Percentiles rank a stretch among this genome's conserved stretches.
These are phyloP conservation scores for Craterostigma plantagineum DNA, from an alignment of 257 asterid species.

Conservation along the genomic window DNA sequence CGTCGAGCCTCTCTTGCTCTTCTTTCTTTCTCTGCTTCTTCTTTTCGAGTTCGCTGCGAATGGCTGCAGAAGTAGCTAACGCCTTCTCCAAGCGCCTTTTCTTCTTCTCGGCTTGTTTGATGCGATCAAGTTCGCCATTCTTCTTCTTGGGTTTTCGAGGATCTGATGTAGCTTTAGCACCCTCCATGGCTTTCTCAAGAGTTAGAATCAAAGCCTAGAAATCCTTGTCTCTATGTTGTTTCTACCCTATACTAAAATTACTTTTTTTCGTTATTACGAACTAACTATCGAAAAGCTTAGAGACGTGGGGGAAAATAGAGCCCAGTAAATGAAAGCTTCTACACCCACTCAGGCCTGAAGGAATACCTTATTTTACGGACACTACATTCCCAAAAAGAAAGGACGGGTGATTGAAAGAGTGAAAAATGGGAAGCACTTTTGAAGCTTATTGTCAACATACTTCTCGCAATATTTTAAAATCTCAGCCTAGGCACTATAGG, in stretches of 20 bases:
- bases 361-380: conserved; percentile 89
- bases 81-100: conserved; percentile 94
- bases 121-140: conserved; percentile 86
- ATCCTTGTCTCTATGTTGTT: too few species aligned
- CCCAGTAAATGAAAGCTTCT: conserved; percentile 10
- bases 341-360: conserved; percentile 95
- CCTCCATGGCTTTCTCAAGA: too few species aligned
- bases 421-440: conserved; percentile 40
- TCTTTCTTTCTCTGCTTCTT: conserved; percentile 84
- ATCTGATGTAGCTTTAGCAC: too few species aligned
- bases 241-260: too few species aligned
- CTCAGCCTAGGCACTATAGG: not conserved
- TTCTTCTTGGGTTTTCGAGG: conserved; percentile 81
- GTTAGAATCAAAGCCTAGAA: too few species aligned
- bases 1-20: conserved; percentile 77
- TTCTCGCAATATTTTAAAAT: conserved; percentile 23
- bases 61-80: conserved; percentile 94
- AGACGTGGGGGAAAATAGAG: too few species aligned
- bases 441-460: conserved; percentile 28
- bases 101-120: conserved; percentile 94
- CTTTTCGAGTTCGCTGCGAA: conserved; percentile 75
- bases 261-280: too few species aligned
- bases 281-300: too few species aligned
- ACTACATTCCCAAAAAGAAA: conserved; percentile 88
- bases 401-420: conserved; percentile 57